Evolutionary conservation across 331 rosid genomes (phyloP), one percentile per base, ranked within the genome.

Genomic region (Cucumis variabilis): DNA sequence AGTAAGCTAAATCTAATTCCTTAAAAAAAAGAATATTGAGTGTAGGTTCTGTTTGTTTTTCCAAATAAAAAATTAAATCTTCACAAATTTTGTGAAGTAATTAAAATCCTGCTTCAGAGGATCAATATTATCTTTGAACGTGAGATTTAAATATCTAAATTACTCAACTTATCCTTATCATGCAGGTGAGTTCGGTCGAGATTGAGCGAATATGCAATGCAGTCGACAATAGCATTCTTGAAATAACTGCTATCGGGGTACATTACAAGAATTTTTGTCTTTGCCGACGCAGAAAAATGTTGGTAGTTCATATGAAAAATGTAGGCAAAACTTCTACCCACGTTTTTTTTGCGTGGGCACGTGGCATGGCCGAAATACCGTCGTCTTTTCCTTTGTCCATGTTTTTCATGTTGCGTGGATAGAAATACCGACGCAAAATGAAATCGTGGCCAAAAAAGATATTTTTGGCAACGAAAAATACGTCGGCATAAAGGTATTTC

Each of bases 171-270:
- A 89, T 74, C 87, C 41, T 88, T 65, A 10, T 33, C 86, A 82
- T 76, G 82, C 93, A 97, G 99, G 98, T 97, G 90, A 97, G 99
- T 91, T 97, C 98, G 1, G 95, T 97, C 60, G 99, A 97, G 93
- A 95, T 97, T 68, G 99, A 97, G 84, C 95, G 99, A 86, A 89
- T 97, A 87, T 97, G 99, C 92, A 97, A 94, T 85, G 96, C 89
- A 83, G 97, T 89, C 13, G 91, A 93, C 66, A 89, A 55, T 78
- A 87, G 82, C 48, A 89, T 97, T 62, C 94, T 97, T 19, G 99
- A 97, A 92, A 95, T 95, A 27, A 98, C 99, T 88, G 99, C 99
- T 77, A 93, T 93, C 6, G 98, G 99, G 25, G 94, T 97, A 21
- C 99, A n/a, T n/a, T n/a, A n/a, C n/a, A n/a, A n/a, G n/a, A n/a